phyloP scores from a whole-genome alignment of 257 asterid species.

The Eucommia ulmoides region DNA sequence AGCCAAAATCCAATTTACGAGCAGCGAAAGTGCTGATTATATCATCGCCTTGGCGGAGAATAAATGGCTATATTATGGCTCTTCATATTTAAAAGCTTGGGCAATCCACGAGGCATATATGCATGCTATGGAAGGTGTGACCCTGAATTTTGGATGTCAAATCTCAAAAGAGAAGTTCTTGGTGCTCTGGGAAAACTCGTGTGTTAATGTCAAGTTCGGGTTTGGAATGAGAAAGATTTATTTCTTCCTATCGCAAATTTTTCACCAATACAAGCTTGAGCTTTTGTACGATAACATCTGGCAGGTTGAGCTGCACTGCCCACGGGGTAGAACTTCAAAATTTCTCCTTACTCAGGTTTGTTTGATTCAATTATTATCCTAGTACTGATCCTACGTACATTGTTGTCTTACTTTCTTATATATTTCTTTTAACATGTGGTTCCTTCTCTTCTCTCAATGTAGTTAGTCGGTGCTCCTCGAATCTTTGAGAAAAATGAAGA shows the following conservation, averaged over 20 bases:
- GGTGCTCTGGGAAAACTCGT: conserved; percentile 29
- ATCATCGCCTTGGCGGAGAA: conserved; percentile 22
- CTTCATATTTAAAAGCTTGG: conserved; percentile 45
- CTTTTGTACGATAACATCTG: conserved; percentile 59
- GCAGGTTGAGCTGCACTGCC: conserved; percentile 45
- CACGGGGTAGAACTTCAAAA: conserved; percentile 17
- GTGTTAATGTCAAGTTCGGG: conserved; percentile 42
- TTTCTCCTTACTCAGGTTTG: conserved; percentile 64
- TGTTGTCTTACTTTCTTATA: not conserved
- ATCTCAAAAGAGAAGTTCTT: conserved; percentile 31
- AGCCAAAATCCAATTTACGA: conserved; percentile 58
- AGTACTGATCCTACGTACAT: not conserved
- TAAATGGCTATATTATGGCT: conserved; percentile 25
- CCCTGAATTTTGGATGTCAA: conserved; percentile 58
- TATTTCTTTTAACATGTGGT: not conserved
- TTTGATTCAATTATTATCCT: not conserved
- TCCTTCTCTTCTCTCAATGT: conserved; percentile 2
- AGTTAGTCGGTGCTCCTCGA: conserved; percentile 82
- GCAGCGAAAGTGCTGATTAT: conserved; percentile 11
- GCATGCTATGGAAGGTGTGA: conserved; percentile 29
- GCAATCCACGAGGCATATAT: conserved; percentile 16
- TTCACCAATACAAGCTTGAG: conserved; percentile 50
- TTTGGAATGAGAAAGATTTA: conserved; percentile 43
- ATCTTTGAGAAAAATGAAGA: conserved; percentile 35
- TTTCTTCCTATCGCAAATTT: conserved; percentile 18